phyloP scores from a whole-genome alignment of 441 rosid species.

The Populus tomentosa region DNA sequence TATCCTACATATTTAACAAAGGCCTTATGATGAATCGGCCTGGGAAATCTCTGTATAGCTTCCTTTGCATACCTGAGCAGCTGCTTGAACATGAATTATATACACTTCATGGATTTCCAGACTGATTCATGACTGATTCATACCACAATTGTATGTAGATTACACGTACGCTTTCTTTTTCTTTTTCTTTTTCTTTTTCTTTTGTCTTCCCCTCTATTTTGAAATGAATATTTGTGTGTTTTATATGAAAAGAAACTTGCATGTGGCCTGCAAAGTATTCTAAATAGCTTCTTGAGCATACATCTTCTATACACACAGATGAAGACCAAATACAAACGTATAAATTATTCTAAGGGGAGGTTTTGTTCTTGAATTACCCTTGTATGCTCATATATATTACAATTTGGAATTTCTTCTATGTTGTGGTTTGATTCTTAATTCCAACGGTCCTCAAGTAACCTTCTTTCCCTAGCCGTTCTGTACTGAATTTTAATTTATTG shows the following conservation, averaged over 20 bases:
- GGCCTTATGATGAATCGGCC: neutral
- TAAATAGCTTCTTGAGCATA: no score
- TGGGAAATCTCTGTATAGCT: neutral
- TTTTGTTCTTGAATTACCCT: neutral
- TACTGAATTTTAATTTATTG: neutral
- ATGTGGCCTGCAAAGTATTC: no score
- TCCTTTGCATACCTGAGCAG: neutral
- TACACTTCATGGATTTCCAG: no score
- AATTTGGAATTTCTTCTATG: neutral
- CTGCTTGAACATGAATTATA: no score
- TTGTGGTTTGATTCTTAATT: neutral
- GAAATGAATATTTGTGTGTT: neutral
- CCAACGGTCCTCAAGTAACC: neutral
- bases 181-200: no score
- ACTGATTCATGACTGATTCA: no score
- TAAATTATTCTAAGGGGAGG: neutral
- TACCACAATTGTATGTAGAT: no score
- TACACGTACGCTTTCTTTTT: no score
- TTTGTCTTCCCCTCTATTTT: no score
- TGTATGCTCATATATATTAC: neutral
- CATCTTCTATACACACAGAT: no score
- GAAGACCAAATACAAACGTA: no score
- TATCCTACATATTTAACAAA: neutral
- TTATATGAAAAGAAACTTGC: neutral
- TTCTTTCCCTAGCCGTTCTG: neutral